A percentile compares a stretch with the other conserved stretches of the same genome.
Conservation (phyloP, 164 flowering plant species). For the Nymphaea colorata region DNA sequence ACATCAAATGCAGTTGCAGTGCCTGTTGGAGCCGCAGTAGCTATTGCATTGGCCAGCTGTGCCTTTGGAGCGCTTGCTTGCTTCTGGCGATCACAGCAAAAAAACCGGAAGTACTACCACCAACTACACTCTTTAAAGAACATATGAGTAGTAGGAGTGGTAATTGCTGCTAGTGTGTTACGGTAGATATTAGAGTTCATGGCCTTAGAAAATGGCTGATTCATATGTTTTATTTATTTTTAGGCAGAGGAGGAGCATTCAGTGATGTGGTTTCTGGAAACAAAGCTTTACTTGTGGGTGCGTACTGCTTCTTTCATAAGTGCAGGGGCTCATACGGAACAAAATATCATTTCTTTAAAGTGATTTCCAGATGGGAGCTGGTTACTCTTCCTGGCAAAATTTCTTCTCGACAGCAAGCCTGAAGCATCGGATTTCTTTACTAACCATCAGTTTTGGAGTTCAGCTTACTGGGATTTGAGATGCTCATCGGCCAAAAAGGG, state of each 20-base stretch:
- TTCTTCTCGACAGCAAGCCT: not conserved
- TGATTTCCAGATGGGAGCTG: no score
- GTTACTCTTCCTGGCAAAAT: no score
- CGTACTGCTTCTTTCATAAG: not conserved
- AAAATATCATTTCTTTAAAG: no score
- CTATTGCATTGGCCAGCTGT: conserved; percentile 84
- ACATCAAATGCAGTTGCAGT: conserved; percentile 67
- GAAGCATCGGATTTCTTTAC: not conserved
- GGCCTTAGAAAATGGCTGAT: not conserved
- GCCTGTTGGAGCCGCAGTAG: conserved; percentile 86
- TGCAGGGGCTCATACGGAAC: no score
- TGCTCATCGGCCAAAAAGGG: not conserved
- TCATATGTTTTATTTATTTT: not conserved
- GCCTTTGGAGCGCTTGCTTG: conserved; percentile 96
- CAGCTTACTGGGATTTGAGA: not conserved
- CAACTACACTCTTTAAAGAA: conserved; percentile 73
- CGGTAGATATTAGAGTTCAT: not conserved
- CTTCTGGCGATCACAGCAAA: conserved; percentile 89
- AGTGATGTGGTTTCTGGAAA: not conserved
- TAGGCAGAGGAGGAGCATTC: not conserved
- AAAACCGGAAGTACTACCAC: conserved; percentile 94
- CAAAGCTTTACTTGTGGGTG: not conserved
- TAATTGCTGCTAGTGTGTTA: conserved; percentile 5
- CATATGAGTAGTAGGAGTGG: conserved; percentile 50
- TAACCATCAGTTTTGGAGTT: not conserved